These are phyloP conservation scores for Fusarium albidum DNA, from an alignment of 2,329 filamentous ascomycete species.

Conservation along the genomic window DNA sequence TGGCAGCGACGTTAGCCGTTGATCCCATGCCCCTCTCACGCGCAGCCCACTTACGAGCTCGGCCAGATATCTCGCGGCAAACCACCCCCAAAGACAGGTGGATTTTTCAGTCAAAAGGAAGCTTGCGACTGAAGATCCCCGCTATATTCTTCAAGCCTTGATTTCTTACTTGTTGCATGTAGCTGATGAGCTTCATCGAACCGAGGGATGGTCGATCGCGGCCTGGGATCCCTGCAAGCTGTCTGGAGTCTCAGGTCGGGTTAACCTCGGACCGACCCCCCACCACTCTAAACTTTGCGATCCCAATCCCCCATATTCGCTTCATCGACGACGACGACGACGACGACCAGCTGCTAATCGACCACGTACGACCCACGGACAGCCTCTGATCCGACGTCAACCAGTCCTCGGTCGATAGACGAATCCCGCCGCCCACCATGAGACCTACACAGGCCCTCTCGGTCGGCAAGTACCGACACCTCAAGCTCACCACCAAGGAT, in stretches of 20 bases:
- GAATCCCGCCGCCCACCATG: constrained; percentile 55
- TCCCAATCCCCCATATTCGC: too few relatives aligned
- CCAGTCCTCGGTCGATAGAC: constrained; percentile 4
- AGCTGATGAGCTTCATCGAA: neutral
- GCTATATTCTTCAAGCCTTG: neutral
- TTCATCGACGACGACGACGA: constrained; percentile 4
- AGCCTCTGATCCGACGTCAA: constrained; percentile 4
- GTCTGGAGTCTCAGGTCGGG: constrained; percentile 7
- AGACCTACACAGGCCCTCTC: constrained; percentile 73
- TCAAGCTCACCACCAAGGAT: constrained; percentile 89
- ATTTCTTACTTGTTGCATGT: constrained; percentile 3
- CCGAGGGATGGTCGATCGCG: constrained; percentile 5
- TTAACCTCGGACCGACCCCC: too few relatives aligned
- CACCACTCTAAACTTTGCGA: too few relatives aligned
- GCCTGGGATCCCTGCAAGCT: constrained; percentile 25
- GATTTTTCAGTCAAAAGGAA: neutral
- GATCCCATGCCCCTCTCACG: constrained; percentile 37
- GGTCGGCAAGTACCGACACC: constrained; percentile 73
- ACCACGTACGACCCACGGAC: constrained; percentile 15
- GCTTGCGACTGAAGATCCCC: neutral
- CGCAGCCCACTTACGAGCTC: constrained; percentile 37
- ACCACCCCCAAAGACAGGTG: too few relatives aligned
- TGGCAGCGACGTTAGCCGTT: constrained; percentile 34
- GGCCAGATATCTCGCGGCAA: neutral
- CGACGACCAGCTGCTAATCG: constrained; percentile 9